A percentile compares a stretch with the other conserved stretches of the same genome.
phyloP scores from a whole-genome alignment of 2,329 filamentous ascomycete genomes.

The Coniochaeta ligniaria region DNA sequence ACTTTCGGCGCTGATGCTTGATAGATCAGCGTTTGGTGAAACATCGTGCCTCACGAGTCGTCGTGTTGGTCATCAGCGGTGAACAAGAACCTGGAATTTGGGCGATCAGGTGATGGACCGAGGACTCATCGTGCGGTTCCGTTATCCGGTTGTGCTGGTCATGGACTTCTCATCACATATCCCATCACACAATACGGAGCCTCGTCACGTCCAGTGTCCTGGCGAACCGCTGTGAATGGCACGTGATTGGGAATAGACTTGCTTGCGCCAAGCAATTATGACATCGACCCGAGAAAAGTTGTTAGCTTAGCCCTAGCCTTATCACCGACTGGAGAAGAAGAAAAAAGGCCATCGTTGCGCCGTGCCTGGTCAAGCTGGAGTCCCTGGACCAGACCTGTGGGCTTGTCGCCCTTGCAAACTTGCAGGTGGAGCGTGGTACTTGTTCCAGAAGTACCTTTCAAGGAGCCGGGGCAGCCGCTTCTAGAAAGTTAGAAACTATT shows the following conservation, averaged over 20 bases:
- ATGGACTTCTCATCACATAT: not conserved
- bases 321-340: not conserved
- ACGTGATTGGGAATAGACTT: no score
- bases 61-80: not conserved
- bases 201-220: not conserved
- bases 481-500: no score
- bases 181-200: not conserved
- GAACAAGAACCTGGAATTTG: not conserved
- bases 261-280: not conserved
- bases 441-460: not conserved
- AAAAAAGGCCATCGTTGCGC: not conserved
- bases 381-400: not conserved
- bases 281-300: not conserved
- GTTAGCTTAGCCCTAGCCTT: not conserved
- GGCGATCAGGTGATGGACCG: not conserved
- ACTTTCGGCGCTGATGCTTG: not conserved
- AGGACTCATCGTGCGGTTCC: not conserved
- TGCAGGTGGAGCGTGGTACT: not conserved
- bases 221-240: not conserved
- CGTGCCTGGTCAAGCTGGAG: not conserved
- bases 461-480: not conserved
- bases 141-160: not conserved
- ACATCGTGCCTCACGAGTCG: not conserved
- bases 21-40: conserved; percentile 1
- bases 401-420: not conserved